Conservation (phyloP, 2,329 filamentous ascomycete genomes). For the Aureobasidium pullulans region DNA sequence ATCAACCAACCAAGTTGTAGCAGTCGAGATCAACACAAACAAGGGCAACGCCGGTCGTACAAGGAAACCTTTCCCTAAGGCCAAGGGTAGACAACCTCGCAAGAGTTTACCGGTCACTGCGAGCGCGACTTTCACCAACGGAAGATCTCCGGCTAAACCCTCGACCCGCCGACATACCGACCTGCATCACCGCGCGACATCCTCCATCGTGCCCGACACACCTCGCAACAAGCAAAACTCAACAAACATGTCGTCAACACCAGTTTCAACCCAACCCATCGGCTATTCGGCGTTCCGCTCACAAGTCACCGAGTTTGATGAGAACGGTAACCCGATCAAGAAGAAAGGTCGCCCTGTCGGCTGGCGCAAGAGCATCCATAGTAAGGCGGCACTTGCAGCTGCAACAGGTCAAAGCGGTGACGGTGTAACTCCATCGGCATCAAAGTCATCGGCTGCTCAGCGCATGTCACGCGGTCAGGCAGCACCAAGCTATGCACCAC, state of each 20-base stretch:
- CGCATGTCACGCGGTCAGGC: not conserved
- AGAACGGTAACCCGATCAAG: constrained; percentile 27
- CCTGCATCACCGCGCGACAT: not conserved
- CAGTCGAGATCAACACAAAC: not conserved
- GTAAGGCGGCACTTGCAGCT: constrained; percentile 24
- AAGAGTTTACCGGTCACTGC: not conserved
- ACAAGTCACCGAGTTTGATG: constrained; percentile 23
- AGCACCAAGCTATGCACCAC: constrained; percentile 4
- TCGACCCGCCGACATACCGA: not conserved
- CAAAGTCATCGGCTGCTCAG: not conserved
- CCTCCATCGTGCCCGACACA: not conserved
- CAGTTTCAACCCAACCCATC: constrained; percentile 13
- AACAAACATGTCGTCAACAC: not conserved
- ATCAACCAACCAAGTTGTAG: not conserved
- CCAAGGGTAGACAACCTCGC: not conserved
- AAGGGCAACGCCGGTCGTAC: not conserved
- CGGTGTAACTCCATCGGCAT: not conserved
- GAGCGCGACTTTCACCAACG: not conserved
- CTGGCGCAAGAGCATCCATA: constrained; percentile 43
- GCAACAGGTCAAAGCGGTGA: constrained; percentile 16
- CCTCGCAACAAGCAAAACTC: not conserved
- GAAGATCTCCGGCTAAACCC: constrained; percentile 1
- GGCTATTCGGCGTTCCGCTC: constrained; percentile 39
- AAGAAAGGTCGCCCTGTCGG: constrained; percentile 43
- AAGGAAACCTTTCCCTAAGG: constrained; percentile 5